Evolutionary conservation across 495 filamentous ascomycete species (phyloP).

Genomic region (Bryoglossum gracile): DNA sequence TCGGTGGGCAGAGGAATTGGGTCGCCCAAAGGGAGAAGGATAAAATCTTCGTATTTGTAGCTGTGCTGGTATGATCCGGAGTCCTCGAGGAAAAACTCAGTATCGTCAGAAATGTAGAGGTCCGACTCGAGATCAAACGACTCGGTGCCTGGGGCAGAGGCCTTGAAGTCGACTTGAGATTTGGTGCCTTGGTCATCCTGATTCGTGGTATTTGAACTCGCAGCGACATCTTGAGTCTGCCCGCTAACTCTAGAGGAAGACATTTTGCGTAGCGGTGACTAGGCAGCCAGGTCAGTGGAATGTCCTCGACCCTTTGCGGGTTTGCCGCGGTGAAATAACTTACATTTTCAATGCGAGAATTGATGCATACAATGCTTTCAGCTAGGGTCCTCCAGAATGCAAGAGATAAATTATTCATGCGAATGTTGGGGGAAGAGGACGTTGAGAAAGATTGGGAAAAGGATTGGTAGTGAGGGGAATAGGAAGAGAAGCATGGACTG

Average conservation of each 20-base stretch:
- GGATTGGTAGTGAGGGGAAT: neutral
- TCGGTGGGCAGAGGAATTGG: neutral
- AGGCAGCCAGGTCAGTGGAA: slow-evolving; percentile 5
- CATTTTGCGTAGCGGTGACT: slow-evolving; percentile 6
- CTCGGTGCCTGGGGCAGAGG: neutral
- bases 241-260: neutral
- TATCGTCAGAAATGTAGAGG: neutral
- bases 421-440: neutral
- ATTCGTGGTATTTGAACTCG: neutral
- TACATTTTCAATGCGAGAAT: slow-evolving; percentile 6
- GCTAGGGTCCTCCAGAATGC: neutral
- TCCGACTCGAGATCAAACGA: slow-evolving; percentile 6
- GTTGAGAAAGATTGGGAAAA: neutral
- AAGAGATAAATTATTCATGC: neutral
- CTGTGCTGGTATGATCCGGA: neutral
- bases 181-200: neutral
- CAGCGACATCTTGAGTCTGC: neutral
- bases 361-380: neutral
- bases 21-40: neutral
- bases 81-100: neutral
- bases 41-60: slow-evolving; percentile 10
- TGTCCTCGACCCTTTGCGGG: neutral
- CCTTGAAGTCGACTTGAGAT: neutral
- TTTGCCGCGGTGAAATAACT: neutral
- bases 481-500: too few species aligned